phyloP scores from a whole-genome alignment of 331 rosid species.

The Pyrus hybrid region DNA sequence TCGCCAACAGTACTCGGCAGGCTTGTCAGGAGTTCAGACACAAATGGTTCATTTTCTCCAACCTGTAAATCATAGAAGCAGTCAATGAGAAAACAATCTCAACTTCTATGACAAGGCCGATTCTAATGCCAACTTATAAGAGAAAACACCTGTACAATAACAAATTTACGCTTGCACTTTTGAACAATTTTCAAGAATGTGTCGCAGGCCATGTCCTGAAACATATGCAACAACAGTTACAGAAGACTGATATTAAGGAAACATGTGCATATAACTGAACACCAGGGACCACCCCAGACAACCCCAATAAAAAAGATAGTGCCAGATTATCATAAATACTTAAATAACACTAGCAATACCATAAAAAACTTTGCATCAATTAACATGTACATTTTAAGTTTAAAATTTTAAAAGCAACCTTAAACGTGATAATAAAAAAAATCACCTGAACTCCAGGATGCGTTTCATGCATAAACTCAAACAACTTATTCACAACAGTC shows the following conservation, averaged over 20 bases:
- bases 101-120: neutral
- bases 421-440: neutral
- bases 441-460: conserved; percentile 99
- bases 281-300: neutral
- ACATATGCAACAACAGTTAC: neutral
- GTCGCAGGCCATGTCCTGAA: conserved; percentile 98
- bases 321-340: neutral
- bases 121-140: neutral
- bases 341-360: neutral
- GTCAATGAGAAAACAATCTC: neutral
- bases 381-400: neutral
- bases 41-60: conserved; percentile 89
- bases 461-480: conserved; percentile 97
- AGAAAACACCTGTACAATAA: conserved; percentile 59
- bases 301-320: neutral
- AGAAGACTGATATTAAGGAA: neutral
- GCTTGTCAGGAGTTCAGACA: conserved; percentile 73
- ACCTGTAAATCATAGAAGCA: conserved; percentile 38
- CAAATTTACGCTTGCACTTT: conserved; percentile 90
- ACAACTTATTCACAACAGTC: conserved; percentile 92
- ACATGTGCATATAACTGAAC: neutral
- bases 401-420: neutral
- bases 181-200: conserved; percentile 88
- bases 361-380: neutral
- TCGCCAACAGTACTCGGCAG: conserved; percentile 80